Percentiles rank a stretch among this genome's conserved stretches.
Conservation (phyloP, 1,284 basidiomycete genomes). For the Somion occarium region DNA sequence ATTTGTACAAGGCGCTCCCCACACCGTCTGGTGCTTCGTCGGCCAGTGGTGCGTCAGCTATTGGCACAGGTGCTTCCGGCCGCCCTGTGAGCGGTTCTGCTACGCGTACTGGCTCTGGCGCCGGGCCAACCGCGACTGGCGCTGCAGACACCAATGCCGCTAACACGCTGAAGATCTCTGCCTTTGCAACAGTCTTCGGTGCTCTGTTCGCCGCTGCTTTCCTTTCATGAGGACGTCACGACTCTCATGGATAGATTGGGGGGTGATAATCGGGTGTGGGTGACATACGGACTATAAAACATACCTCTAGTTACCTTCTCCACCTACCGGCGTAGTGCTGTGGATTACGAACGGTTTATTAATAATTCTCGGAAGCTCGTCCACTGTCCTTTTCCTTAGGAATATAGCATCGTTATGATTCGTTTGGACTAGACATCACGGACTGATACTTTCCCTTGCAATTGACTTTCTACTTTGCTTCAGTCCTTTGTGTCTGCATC, state of each 20-base stretch:
- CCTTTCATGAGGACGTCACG: conserved; percentile 29
- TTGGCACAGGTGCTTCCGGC: neutral
- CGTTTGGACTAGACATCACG: neutral
- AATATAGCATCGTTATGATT: neutral
- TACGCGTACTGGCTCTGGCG: conserved; percentile 14
- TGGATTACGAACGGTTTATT: neutral
- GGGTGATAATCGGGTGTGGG: neutral
- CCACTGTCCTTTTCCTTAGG: neutral
- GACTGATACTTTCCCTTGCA: neutral
- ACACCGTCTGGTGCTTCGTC: conserved; percentile 29
- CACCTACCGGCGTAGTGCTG: neutral
- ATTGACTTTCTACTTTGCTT: neutral
- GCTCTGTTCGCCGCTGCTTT: conserved; percentile 42
- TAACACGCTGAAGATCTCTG: conserved; percentile 31
- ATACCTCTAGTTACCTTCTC: neutral
- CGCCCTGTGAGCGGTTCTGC: conserved; percentile 8
- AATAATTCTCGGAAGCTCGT: neutral
- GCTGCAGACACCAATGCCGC: conserved; percentile 29
- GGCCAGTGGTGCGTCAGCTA: conserved; percentile 16
- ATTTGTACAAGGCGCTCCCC: conserved; percentile 40
- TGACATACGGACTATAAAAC: neutral
- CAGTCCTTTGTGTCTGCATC: too few species aligned
- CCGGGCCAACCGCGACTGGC: conserved; percentile 16
- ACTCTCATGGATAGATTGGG: neutral
- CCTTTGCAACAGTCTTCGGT: conserved; percentile 34